phyloP scores from a whole-genome alignment of 2,329 filamentous ascomycete species.

The Rhynchosporium graminicola region DNA sequence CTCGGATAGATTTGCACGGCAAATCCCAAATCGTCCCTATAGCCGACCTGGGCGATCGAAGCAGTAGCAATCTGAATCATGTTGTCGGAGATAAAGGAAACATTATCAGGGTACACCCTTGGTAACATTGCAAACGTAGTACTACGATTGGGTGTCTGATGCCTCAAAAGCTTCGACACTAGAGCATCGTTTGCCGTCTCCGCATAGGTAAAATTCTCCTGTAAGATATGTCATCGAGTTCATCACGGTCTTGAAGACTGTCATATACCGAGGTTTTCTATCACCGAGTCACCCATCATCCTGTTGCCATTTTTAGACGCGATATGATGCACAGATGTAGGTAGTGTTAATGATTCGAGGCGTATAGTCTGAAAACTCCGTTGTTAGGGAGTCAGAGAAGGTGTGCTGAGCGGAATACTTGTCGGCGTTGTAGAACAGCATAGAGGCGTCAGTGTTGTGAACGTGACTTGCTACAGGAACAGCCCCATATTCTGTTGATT shows the following conservation, averaged over 20 bases:
- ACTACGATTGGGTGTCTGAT: constrained; percentile 43
- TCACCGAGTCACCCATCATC: constrained; percentile 32
- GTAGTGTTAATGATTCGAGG: constrained; percentile 40
- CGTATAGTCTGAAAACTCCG: constrained; percentile 38
- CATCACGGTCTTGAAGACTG: constrained; percentile 34
- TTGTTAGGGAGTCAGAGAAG: constrained; percentile 43
- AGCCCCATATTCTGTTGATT: constrained; percentile 12
- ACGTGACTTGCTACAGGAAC: constrained; percentile 38
- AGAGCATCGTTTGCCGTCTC: constrained; percentile 27
- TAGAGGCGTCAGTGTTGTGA: constrained; percentile 16
- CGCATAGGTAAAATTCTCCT: constrained; percentile 31
- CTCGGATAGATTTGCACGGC: constrained; percentile 47
- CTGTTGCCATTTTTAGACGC: constrained; percentile 42
- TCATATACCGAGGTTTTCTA: constrained; percentile 34
- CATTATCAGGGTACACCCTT: constrained; percentile 32
- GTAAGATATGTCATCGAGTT: constrained; percentile 45
- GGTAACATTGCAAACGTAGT: constrained; percentile 46
- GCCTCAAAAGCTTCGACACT: constrained; percentile 45
- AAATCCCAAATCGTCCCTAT: constrained; percentile 27
- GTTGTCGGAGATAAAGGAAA: constrained; percentile 39
- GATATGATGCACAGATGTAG: constrained; percentile 39
- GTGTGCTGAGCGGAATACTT: constrained; percentile 39
- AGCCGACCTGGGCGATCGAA: constrained; percentile 47
- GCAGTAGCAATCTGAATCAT: constrained; percentile 42
- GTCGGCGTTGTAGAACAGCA: constrained; percentile 29